Base-by-base conservation (phyloP, 495 filamentous ascomycete species). In the Acidomyces sp. region DNA sequence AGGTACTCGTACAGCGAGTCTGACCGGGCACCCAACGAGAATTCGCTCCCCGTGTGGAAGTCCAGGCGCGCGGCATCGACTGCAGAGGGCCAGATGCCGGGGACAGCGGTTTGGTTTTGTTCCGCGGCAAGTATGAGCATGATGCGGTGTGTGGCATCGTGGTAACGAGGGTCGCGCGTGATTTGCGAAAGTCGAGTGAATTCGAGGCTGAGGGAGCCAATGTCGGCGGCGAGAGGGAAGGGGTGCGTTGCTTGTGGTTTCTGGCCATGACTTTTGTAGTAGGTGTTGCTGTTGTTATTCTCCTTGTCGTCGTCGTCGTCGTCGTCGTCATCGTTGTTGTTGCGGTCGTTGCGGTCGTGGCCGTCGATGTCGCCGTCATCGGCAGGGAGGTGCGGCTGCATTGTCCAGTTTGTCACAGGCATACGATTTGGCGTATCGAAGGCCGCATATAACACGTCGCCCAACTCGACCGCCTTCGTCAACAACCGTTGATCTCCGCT, bases 171-270 rank as follows among this genome's bases (percentile, higher is more conserved):
- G 31, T 93, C 65, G 44, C 79, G 76, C 7, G 90, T 95, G 44
- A 97, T 66, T 56, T 95, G 90, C 3, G 90, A 80, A 30, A 97
- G 67, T 21, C 88, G 75, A 4, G 88, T 97, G 55, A 95, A 94
- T 60, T 97, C 90, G 58, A 97, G 67, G 12, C 80, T 79, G 28
- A 97, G 68, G 13, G 84, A 85, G 6, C 88, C 90, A 34, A 97
- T 57, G 57, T 97, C 90, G 0, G 90, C 86, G 15, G 90, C 64
- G 25, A 79, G 26, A n/a, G n/a, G n/a, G n/a, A n/a, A n/a, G n/a
- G n/a, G n/a, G n/a, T n/a, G n/a, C n/a, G n/a, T n/a, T 7, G 26
- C 26, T 28, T 28, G 26, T 7, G 26, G 26, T 7, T 13, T 28
- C 26, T 7, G 7, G 26, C 7, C 7, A 7, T 28, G 26, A 7